A percentile compares a stretch with the other conserved stretches of the same genome.
These are phyloP conservation scores for Candida maltosa DNA, from an alignment of 805 yeast species.

Conservation along the genomic window DNA sequence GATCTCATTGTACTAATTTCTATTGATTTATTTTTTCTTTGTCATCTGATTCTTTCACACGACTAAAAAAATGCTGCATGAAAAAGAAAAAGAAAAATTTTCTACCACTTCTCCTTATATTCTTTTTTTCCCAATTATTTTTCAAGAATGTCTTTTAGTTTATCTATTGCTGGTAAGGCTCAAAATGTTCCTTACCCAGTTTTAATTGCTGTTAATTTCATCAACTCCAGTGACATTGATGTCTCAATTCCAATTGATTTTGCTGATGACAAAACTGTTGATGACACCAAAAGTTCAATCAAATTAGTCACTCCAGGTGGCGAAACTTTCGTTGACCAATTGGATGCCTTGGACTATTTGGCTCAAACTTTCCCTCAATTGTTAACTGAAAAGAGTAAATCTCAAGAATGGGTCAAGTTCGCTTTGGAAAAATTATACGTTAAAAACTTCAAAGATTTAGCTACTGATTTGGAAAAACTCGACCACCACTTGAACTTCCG, in stretches of 20 bases:
- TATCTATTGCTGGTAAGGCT: constrained; percentile 83
- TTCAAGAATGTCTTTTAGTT: constrained; percentile 45
- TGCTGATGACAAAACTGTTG: constrained; percentile 62
- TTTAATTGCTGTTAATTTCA: constrained; percentile 72
- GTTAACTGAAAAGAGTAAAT: constrained; percentile 29
- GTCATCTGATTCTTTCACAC: no score
- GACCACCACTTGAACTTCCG: constrained; percentile 84
- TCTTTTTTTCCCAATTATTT: no score
- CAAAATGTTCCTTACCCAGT: constrained; percentile 77
- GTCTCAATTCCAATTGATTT: constrained; percentile 58
- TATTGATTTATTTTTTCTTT: no score
- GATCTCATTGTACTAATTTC: no score
- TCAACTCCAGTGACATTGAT: constrained; percentile 41
- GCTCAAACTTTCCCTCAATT: constrained; percentile 52
- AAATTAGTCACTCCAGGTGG: constrained; percentile 43
- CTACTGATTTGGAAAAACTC: constrained; percentile 72
- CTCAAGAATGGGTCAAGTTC: constrained; percentile 64
- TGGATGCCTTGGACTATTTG: constrained; percentile 46
- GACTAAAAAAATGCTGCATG: no score
- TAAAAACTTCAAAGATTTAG: constrained; percentile 85
- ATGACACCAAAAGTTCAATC: constrained; percentile 43
- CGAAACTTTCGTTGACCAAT: constrained; percentile 38
- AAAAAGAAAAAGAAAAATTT: no score
- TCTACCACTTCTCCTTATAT: no score
- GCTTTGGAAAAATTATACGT: constrained; percentile 67